Evolutionary conservation across 2,329 filamentous ascomycete species (phyloP).

Genomic region (Pseudocercospora fuligena): DNA sequence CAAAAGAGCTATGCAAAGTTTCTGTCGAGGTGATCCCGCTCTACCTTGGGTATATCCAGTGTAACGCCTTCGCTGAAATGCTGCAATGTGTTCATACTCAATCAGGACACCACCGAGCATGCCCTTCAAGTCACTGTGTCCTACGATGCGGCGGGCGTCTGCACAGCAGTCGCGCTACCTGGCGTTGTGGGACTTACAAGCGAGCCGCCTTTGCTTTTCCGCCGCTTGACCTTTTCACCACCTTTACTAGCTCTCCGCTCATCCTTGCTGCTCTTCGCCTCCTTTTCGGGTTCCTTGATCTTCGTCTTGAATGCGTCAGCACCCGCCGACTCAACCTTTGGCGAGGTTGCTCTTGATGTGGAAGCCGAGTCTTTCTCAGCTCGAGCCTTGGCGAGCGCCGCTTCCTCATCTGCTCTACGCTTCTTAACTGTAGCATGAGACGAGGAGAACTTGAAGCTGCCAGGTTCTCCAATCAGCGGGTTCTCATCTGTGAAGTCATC

Average conservation of each 20-base stretch:
- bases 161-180: conserved; percentile 20
- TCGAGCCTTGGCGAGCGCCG: conserved; percentile 33
- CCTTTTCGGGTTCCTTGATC: conserved; percentile 20
- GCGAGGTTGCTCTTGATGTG: conserved; percentile 20
- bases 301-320: conserved; percentile 28
- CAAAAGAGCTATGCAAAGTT: background rate
- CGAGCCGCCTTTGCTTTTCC: conserved; percentile 28
- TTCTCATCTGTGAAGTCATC: conserved; percentile 69
- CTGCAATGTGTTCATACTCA: background rate
- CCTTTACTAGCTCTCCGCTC: conserved; percentile 24
- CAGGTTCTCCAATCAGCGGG: conserved; percentile 66
- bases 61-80: conserved; percentile 5
- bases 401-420: conserved; percentile 44
- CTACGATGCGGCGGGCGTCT: conserved; percentile 21
- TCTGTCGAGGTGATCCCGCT: background rate
- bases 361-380: conserved; percentile 25
- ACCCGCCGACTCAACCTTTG: conserved; percentile 14
- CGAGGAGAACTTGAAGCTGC: conserved; percentile 62
- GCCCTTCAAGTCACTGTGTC: background rate
- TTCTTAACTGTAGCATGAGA: conserved; percentile 50
- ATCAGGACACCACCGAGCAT: background rate
- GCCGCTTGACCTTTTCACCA: conserved; percentile 26
- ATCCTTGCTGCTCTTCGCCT: conserved; percentile 22
- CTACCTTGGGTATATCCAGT: conserved; percentile 7
- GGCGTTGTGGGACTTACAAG: conserved; percentile 30